phyloP scores from a whole-genome alignment of 257 asterid species.

The Solanum bulbocastanum region DNA sequence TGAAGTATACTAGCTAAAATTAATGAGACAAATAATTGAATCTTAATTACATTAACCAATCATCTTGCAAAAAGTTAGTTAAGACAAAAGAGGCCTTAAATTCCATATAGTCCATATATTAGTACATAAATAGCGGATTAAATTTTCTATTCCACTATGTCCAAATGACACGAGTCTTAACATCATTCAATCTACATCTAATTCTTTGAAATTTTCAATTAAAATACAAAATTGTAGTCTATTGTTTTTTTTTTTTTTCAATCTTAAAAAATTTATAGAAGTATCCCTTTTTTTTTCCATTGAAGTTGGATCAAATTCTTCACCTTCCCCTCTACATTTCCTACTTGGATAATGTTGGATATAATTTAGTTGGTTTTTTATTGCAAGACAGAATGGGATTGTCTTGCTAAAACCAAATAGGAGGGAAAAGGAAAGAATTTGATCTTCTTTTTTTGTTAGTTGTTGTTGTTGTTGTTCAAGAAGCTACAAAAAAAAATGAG shows the following conservation, averaged over 20 bases:
- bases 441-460: slow-evolving; percentile 27
- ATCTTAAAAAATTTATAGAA: neutral
- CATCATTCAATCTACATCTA: neutral
- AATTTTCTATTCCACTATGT: neutral
- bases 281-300: neutral
- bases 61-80: neutral
- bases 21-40: neutral
- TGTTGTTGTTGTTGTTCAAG: neutral
- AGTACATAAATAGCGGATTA: neutral
- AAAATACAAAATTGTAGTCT: neutral
- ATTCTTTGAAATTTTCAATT: neutral
- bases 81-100: neutral
- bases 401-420: neutral
- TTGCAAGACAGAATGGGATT: neutral
- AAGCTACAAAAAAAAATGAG: slow-evolving; percentile 26
- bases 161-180: neutral
- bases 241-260: neutral
- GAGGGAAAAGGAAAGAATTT: slow-evolving; percentile 20
- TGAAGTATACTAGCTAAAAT: neutral
- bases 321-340: neutral
- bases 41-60: neutral
- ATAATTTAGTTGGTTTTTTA: neutral
- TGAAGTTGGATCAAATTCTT: neutral
- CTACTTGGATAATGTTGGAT: neutral
- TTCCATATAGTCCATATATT: neutral